Evolutionary conservation across 805 yeast species (phyloP), one percentile per base, ranked within the genome.

Genomic region (Komagataella kurtzmanii): DNA sequence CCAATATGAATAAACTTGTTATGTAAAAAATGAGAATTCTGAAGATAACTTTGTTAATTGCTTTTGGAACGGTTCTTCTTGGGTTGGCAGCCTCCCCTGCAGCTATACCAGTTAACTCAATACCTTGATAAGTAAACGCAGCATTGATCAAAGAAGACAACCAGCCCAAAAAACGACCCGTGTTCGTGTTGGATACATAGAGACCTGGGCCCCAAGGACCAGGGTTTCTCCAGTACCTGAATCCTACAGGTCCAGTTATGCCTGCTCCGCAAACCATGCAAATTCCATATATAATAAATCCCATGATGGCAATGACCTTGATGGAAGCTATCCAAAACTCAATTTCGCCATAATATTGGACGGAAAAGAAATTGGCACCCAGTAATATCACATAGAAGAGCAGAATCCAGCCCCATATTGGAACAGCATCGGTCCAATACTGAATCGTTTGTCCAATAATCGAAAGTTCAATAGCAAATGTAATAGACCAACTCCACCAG

Each of bases 71-170:
- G 24, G 86, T 69, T 56, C 77, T 80, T 64, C 82, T 71, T 53
- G 89, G 88, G 62, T 81, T 80, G 24, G 73, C 72, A 50, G 83
- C 73, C 66, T 85, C 91, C 66, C 89, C 88, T 40, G 86, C 85
- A 3, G 87, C 72, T 51, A 85, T 73, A 65, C 89, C 90, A 19
- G 82, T 80, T 62, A 83, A 71, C 65, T 85, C 91, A 50, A 85
- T 81, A 65, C 90, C 90, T 68, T 83, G 89, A 64, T 76, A 84
- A 23, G 90, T 84, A 71, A 85, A 85, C n/a, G 86, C 84, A 44
- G 90, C 87, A 53, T 77, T 77, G 56, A 84, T 75, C 58, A 84
- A 71, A 6, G 88, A 81, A 8, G 80, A 71, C 51, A 83, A 74
- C 83, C 85, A 82, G 50, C 87, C 88, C 49, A 81, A 66, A 59